Percentiles rank a stretch among this genome's conserved stretches.
phyloP scores from a whole-genome alignment of 2,329 filamentous ascomycete genomes.

The Xylariales sp. region DNA sequence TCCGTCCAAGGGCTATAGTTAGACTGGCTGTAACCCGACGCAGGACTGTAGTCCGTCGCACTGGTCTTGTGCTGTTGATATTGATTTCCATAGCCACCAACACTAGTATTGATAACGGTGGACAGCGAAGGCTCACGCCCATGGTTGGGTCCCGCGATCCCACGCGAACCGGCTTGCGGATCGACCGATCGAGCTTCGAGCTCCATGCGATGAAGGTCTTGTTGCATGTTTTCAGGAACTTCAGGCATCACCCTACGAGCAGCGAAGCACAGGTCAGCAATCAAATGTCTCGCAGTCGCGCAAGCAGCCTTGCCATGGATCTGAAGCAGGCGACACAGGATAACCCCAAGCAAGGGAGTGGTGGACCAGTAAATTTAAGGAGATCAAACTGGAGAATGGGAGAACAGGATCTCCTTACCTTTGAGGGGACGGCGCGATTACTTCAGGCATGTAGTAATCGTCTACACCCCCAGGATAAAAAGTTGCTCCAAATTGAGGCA shows the following conservation, averaged over 20 bases:
- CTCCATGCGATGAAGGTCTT: slow-evolving; percentile 88
- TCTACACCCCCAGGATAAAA: slow-evolving; percentile 55
- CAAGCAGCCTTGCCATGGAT: too few relatives aligned
- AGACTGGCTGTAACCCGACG: slow-evolving; percentile 27
- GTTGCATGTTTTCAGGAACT: slow-evolving; percentile 94
- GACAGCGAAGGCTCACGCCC: slow-evolving; percentile 40
- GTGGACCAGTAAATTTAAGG: too few relatives aligned
- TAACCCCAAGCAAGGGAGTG: too few relatives aligned
- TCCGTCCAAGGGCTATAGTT: slow-evolving; percentile 40
- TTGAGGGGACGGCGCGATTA: slow-evolving; percentile 53
- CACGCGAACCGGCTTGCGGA: slow-evolving; percentile 23
- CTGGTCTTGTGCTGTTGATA: slow-evolving; percentile 23
- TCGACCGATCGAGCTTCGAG: slow-evolving; percentile 61
- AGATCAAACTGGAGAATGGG: too few relatives aligned
- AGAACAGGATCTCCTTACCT: slow-evolving; percentile 44
- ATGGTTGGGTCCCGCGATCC: slow-evolving; percentile 27
- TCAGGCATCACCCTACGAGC: slow-evolving; percentile 78
- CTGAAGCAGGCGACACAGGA: too few relatives aligned
- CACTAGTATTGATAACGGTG: slow-evolving; percentile 27
- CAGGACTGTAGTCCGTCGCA: slow-evolving; percentile 26
- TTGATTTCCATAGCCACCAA: slow-evolving; percentile 21
- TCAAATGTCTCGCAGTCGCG: too few relatives aligned
- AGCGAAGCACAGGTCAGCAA: slow-evolving; percentile 2
- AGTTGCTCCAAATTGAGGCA: slow-evolving; percentile 48
- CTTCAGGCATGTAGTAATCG: slow-evolving; percentile 59